Conservation (phyloP, 805 yeast species). For the Scheffersomyces stipitis region DNA sequence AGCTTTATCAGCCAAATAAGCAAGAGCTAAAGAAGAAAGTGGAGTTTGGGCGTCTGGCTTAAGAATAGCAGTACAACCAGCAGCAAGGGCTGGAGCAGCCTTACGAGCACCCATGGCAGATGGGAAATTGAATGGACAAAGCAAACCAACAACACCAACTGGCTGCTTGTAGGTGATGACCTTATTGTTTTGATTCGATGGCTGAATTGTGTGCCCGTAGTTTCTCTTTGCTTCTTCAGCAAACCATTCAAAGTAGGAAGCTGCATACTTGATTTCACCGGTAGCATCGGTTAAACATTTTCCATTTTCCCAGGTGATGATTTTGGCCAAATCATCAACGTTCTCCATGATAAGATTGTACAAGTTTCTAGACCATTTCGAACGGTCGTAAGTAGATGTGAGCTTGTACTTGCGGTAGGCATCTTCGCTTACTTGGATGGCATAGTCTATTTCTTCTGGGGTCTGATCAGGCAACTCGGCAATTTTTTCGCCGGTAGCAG, state of each 20-base stretch:
- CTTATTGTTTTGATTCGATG: conserved; percentile 50
- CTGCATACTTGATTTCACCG: conserved; percentile 60
- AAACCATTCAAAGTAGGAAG: conserved; percentile 47
- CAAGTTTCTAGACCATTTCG: conserved; percentile 50
- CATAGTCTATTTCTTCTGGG: conserved; percentile 41
- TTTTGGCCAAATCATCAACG: conserved; percentile 54
- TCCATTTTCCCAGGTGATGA: conserved; percentile 62
- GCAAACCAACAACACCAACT: conserved; percentile 62
- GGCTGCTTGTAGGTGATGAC: conserved; percentile 57
- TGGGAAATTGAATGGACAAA: conserved; percentile 71
- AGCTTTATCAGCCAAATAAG: conserved; percentile 53
- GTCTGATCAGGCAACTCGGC: conserved; percentile 44
- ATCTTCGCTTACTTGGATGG: conserved; percentile 48
- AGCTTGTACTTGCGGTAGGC: conserved; percentile 48
- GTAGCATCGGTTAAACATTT: conserved; percentile 52
- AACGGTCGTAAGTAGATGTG: conserved; percentile 50
- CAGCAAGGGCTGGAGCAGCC: conserved; percentile 65
- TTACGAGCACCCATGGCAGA: conserved; percentile 67
- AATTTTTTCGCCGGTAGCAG: conserved; percentile 39
- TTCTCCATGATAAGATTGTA: conserved; percentile 54
- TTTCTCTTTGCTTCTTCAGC: conserved; percentile 56
- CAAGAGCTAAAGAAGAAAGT: conserved; percentile 57
- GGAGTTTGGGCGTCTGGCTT: conserved; percentile 68
- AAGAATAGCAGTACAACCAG: conserved; percentile 59
- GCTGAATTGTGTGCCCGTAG: conserved; percentile 59